Base-by-base conservation (phyloP, 257 asterid species). In the Rauvolfia tetraphylla region DNA sequence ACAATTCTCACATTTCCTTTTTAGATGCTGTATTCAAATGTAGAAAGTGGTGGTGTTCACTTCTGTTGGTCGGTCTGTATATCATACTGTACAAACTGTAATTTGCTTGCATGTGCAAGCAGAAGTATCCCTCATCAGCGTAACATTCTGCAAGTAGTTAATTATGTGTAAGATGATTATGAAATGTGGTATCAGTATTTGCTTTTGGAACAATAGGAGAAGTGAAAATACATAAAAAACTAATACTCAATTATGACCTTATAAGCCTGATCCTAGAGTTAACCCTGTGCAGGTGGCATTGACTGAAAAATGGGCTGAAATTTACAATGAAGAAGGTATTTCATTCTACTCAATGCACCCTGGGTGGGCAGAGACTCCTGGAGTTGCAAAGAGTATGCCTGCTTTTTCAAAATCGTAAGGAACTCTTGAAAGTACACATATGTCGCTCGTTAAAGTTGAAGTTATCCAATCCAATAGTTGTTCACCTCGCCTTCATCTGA, bases 301-400 rank as follows among this genome's bases (percentile, higher is more conserved):
- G 87, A 95, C 98, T 18, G 99, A 92, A 76, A 92, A 91, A 71
- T 95, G 99, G 98, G 92, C 93, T 2, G 92, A 91, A 38, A 74
- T 15, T 22, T 85, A 95, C 88, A 87, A 87, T 75, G 88, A 86
- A 42, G 88, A 85, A 86, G 94, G 91, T 31, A 75, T 92, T 46
- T 86, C 89, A 34, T 95, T 95, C 90, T 95, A 91, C 87, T 82
- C 97, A 44, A 95, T 95, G 99, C 98, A 92, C 84, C 99, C 99
- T 0, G 98, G 99, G 59, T 95, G 99, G 99, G 99, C 99, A 17
- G 98, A 87, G 86, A 95, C 98, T 27, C 98, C 99, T 3, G 99
- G 99, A 79, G 96, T 95, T 42, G 79, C 92, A 85, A 91, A 81
- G 71, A 95, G 96, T 72, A 75, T 95, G 88, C 96, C 97, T 0